Base-by-base conservation (phyloP, 805 yeast genomes). In the Naumovozyma baii region DNA sequence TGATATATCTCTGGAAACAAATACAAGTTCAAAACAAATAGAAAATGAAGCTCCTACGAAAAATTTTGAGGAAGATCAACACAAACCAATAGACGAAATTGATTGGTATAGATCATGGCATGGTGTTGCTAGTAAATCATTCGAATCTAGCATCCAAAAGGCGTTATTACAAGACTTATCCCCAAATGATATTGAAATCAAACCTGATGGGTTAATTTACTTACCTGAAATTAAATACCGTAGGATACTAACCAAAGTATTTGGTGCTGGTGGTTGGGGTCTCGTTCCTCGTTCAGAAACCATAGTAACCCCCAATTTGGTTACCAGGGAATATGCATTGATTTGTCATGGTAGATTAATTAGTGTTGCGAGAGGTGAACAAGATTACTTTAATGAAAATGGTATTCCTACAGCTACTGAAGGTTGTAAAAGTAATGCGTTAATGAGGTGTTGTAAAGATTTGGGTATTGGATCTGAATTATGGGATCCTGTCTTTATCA, bases 261-360 rank as follows among this genome's bases (percentile, higher is more conserved):
- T 92, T 67, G 98, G 98, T 3, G 96, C 98, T 5, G 98, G 98
- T 19, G 96, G 94, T 2, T 92, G 98, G 98, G 97, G 97, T 1
- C 67, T 92, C 40, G 95, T 94, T 1, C 97, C 98, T 9, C 68
- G 98, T 40, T 78, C 94, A 0, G 90, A 83, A 47, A 82, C 95
- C 1, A 67, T 76, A 39, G 76, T 92, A 25, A 81, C 94, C 1
- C 72, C 78, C 22, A 77, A 73, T 45, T 70, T 78, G 37, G 78
- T 92, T 25, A 85, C 95, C 9, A 72, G 97, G 47, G 98, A 92
- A 57, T 92, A 86, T 55, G 96, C 85, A 0, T 66, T 92, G 38
- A 70, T 92, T 3, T 82, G 95, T 49, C 77, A 81, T 42, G 97
- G 97, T 1, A 73, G 94, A 47, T 67, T 92, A 37, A 95, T 92